Conservation (phyloP, 495 filamentous ascomycete species). For the Trichoderma erinaceum region DNA sequence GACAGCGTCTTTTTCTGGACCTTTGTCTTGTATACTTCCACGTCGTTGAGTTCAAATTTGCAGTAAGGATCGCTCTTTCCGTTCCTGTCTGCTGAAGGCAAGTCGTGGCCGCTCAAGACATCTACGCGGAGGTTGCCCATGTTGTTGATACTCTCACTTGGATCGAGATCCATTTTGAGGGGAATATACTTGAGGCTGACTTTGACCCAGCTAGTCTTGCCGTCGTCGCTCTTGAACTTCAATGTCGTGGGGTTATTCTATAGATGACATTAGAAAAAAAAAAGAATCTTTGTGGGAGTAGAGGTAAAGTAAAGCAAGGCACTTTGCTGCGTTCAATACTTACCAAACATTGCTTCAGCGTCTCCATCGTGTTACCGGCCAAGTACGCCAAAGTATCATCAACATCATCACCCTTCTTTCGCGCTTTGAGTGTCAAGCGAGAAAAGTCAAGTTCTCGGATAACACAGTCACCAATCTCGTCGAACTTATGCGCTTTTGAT, state of each 20-base stretch:
- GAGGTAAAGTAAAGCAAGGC: not conserved
- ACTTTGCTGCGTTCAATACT: conserved; percentile 24
- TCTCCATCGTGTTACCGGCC: conserved; percentile 76
- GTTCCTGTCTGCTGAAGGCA: conserved; percentile 90
- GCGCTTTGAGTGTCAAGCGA: conserved; percentile 78
- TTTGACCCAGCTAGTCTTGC: conserved; percentile 71
- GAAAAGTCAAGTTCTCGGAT: conserved; percentile 95
- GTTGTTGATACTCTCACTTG: conserved; percentile 96
- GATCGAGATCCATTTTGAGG: conserved; percentile 86
- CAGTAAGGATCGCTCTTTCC: conserved; percentile 95
- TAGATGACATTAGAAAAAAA: not conserved
- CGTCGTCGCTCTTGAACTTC: conserved; percentile 65
- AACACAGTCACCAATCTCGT: conserved; percentile 91
- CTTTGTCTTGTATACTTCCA: conserved; percentile 87
- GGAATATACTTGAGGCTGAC: conserved; percentile 93
- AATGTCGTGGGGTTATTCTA: conserved; percentile 86
- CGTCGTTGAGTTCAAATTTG: conserved; percentile 83
- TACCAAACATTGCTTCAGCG: conserved; percentile 79
- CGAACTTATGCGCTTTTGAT: conserved; percentile 58
- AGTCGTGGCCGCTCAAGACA: conserved; percentile 77
- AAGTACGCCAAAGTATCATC: conserved; percentile 75
- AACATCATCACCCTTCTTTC: conserved; percentile 62
- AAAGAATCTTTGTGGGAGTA: not conserved
- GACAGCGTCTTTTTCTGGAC: conserved; percentile 93
- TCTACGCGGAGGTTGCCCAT: conserved; percentile 90